A percentile compares a stretch with the other conserved stretches of the same genome.
Evolutionary conservation across 768 basidiomycete species (phyloP).

Genomic region (Tubosaeta sp.): DNA sequence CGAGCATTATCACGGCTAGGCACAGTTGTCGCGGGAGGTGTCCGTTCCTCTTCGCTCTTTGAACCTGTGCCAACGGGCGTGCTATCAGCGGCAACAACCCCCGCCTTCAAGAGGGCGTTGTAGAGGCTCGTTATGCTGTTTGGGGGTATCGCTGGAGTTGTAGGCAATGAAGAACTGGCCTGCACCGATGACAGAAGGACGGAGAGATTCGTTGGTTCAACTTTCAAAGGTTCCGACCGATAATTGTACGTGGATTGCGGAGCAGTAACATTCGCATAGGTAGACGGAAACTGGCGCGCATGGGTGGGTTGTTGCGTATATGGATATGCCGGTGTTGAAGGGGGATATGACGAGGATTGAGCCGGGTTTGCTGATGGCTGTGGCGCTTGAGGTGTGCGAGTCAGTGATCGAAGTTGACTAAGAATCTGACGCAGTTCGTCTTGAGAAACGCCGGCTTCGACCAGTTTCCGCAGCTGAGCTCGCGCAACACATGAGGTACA

Average conservation of each 20-base stretch:
- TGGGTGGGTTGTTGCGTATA: slow-evolving; percentile 32
- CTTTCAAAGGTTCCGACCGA: slow-evolving; percentile 23
- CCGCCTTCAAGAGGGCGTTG: slow-evolving; percentile 73
- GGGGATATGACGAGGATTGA: slow-evolving; percentile 19
- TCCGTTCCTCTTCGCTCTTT: slow-evolving; percentile 23
- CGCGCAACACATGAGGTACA: slow-evolving; percentile 3
- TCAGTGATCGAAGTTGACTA: slow-evolving; percentile 59
- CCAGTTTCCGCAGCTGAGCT: slow-evolving; percentile 59
- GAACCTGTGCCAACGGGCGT: slow-evolving; percentile 50
- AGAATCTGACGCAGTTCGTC: slow-evolving; percentile 76
- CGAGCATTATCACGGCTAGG: slow-evolving; percentile 47
- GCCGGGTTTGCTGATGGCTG: slow-evolving; percentile 31
- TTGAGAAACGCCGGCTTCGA: slow-evolving; percentile 78
- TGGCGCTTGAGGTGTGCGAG: slow-evolving; percentile 38
- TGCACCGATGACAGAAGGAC: slow-evolving; percentile 26
- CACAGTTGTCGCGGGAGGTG: slow-evolving; percentile 28
- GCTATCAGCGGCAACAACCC: slow-evolving; percentile 56
- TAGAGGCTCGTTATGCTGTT: slow-evolving; percentile 54
- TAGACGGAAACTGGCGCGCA: slow-evolving; percentile 24
- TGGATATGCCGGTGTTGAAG: slow-evolving; percentile 24
- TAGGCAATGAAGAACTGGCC: slow-evolving; percentile 19
- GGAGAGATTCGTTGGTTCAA: slow-evolving; percentile 29
- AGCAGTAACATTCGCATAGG: slow-evolving; percentile 30
- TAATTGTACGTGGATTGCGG: slow-evolving; percentile 29
- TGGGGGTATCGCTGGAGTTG: slow-evolving; percentile 21